Evolutionary conservation across 345 rosid genomes (phyloP).

Genomic region (Pistacia integerrima): DNA sequence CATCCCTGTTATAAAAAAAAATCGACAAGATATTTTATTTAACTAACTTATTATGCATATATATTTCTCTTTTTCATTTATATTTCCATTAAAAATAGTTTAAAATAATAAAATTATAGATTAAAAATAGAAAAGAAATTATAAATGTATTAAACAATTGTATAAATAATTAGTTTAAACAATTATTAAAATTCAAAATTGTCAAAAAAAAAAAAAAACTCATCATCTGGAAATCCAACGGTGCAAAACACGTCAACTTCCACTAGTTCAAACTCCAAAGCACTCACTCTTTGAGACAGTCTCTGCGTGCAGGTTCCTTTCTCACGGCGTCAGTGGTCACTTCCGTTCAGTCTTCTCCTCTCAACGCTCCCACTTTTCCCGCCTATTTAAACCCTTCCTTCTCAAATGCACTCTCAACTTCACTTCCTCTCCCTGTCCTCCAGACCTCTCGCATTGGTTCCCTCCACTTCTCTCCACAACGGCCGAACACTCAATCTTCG

Average conservation of each 20-base stretch:
- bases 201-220: not conserved
- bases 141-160: no score
- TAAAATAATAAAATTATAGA: no score
- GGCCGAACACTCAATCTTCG: not conserved
- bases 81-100: no score
- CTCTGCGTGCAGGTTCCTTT: not conserved
- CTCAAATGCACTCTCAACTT: slow-evolving; percentile 27
- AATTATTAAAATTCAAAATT: not conserved
- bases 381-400: slow-evolving; percentile 22
- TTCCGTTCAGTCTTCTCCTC: not conserved
- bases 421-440: slow-evolving; percentile 22
- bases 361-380: slow-evolving; percentile 17
- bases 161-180: no score
- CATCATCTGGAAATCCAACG: not conserved
- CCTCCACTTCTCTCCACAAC: slow-evolving; percentile 9
- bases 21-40: no score
- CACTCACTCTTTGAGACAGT: no score
- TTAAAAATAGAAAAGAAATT: no score
- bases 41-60: no score
- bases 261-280: not conserved
- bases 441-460: not conserved
- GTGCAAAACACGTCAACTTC: slow-evolving; percentile 21
- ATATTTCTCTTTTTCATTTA: no score
- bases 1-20: no score
- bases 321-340: not conserved